Base-by-base conservation (phyloP, 768 basidiomycete genomes). In the Piloderma croceum region DNA sequence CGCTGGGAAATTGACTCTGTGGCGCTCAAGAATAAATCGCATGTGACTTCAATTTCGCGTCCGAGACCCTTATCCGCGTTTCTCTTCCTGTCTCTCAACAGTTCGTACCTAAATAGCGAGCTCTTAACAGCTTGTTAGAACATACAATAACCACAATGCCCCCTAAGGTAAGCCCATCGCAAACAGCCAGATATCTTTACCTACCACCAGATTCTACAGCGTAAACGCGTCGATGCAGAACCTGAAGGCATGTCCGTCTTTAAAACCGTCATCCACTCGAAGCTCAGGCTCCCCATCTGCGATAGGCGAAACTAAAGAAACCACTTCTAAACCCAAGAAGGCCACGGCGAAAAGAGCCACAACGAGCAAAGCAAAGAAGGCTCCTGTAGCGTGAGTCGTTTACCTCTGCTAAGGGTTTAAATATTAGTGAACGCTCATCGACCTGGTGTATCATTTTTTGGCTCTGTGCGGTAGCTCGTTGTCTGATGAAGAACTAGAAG, bases 141-240 rank as follows among this genome's bases (percentile, higher is more conserved):
- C n/a, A n/a, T n/a, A n/a, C n/a, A n/a, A n/a, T n/a, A n/a, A n/a
- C n/a, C n/a, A n/a, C n/a, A n/a, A n/a, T n/a, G n/a, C n/a, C n/a
- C n/a, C n/a, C n/a, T n/a, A n/a, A n/a, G n/a, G n/a, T n/a, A n/a
- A n/a, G n/a, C n/a, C n/a, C n/a, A n/a, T n/a, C n/a, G n/a, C n/a
- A n/a, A n/a, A n/a, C n/a, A n/a, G n/a, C n/a, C n/a, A n/a, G n/a
- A n/a, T n/a, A n/a, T n/a, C n/a, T 7, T 18, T 15, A 6, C 9
- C 20, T 24, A 15, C 6, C 12, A 15, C 29, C 34, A 31, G 4
- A 3, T 9, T 38, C 31, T 19, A 6, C 52, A 85, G 83, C 67
- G 82, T 48, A 85, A 83, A 66, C 78, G 74, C 59, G 59, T 60
- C 18, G 71, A 70, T 22, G 69, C n/a, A n/a, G n/a, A n/a, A n/a